phyloP scores from a whole-genome alignment of 495 filamentous ascomycete species.

The Neurospora sp. region DNA sequence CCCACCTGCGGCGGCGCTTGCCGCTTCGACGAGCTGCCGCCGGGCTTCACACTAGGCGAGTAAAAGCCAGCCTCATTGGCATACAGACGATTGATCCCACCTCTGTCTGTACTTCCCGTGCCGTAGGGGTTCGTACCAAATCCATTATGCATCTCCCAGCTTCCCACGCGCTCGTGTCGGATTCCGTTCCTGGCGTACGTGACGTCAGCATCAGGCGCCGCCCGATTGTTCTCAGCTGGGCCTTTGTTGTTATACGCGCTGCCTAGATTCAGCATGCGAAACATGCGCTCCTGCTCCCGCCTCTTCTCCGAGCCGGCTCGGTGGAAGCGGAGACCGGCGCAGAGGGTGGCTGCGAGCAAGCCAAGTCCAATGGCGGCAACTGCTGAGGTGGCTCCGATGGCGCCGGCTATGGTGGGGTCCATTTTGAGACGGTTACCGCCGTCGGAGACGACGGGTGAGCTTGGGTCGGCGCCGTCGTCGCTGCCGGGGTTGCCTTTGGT shows the following conservation, averaged over 20 bases:
- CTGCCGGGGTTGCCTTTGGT: not conserved
- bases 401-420: slow-evolving; percentile 22
- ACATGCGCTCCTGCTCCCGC: slow-evolving; percentile 9
- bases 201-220: slow-evolving; percentile 25
- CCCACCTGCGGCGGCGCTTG: not conserved
- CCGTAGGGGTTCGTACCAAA: slow-evolving; percentile 1
- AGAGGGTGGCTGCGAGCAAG: slow-evolving; percentile 12
- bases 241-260: slow-evolving; percentile 20
- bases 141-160: slow-evolving; percentile 28
- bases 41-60: not conserved
- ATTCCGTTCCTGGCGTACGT: slow-evolving; percentile 21
- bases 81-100: slow-evolving; percentile 4
- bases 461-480: no score
- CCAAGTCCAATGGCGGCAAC: slow-evolving; percentile 15
- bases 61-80: slow-evolving; percentile 1
- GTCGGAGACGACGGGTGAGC: no score
- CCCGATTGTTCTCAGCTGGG: not conserved
- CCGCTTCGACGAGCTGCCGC: not conserved
- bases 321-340: slow-evolving; percentile 22
- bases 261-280: slow-evolving; percentile 24
- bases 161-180: slow-evolving; percentile 28
- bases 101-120: not conserved
- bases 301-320: slow-evolving; percentile 7
- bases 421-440: no score
- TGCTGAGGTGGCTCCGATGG: slow-evolving; percentile 27